These are phyloP conservation scores for Colletotrichum incanum DNA, from an alignment of 2,329 filamentous ascomycete species.

Conservation along the genomic window DNA sequence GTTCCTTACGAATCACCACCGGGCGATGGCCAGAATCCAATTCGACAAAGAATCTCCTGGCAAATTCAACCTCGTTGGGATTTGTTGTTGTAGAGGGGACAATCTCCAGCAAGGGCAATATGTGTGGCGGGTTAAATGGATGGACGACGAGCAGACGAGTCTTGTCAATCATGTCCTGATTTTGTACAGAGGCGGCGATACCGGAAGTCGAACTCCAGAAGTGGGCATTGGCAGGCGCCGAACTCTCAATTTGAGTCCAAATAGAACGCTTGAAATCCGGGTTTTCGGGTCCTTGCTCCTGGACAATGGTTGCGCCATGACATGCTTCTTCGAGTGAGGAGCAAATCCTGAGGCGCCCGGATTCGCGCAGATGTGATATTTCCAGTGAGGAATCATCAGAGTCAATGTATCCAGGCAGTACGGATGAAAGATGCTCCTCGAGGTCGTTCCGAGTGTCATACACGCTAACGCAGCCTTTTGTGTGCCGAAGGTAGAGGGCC, in stretches of 20 bases:
- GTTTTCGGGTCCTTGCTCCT: slow-evolving; percentile 73
- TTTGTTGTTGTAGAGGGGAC: slow-evolving; percentile 57
- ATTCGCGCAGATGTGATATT: slow-evolving; percentile 51
- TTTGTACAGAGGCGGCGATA: slow-evolving; percentile 68
- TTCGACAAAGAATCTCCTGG: slow-evolving; percentile 6
- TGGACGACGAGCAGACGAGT: slow-evolving; percentile 70
- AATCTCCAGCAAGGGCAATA: slow-evolving; percentile 74
- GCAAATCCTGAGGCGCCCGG: slow-evolving; percentile 54
- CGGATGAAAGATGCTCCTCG: slow-evolving; percentile 51
- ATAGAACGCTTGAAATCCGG: slow-evolving; percentile 64
- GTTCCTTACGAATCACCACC: slow-evolving; percentile 27
- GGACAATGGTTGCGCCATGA: slow-evolving; percentile 64
- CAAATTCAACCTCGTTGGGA: background rate
- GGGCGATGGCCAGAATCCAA: slow-evolving; percentile 29
- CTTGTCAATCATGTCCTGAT: slow-evolving; percentile 43
- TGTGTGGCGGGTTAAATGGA: slow-evolving; percentile 74
- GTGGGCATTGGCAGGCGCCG: slow-evolving; percentile 60
- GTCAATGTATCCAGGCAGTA: slow-evolving; percentile 10
- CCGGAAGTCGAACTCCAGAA: slow-evolving; percentile 73
- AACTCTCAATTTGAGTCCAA: slow-evolving; percentile 66
- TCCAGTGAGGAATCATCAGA: background rate
- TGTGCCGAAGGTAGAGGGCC: slow-evolving; percentile 65
- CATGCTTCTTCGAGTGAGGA: slow-evolving; percentile 60
- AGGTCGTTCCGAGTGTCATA: slow-evolving; percentile 66
- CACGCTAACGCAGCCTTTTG: slow-evolving; percentile 59